phyloP scores from a whole-genome alignment of 257 asterid genomes.

The Fraxinus anomala region DNA sequence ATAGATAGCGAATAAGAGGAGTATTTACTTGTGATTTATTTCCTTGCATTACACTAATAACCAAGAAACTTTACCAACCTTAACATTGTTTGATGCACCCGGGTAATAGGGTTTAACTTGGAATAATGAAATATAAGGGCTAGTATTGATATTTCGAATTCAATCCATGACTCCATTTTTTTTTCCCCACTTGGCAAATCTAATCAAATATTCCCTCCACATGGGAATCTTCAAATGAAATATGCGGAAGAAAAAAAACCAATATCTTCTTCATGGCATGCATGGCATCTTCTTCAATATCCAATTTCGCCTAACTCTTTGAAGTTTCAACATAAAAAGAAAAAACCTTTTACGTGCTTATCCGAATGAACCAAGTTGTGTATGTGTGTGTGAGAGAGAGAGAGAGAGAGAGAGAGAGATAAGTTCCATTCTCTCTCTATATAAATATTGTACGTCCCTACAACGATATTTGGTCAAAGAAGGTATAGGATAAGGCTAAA shows the following conservation, averaged over 20 bases:
- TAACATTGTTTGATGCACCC: no score
- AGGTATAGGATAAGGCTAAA: no score
- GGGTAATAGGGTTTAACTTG: no score
- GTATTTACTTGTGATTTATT: no score
- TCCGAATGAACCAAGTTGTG: conserved; percentile 32
- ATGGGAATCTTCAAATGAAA: background rate
- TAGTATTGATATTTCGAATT: no score
- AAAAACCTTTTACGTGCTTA: conserved; percentile 12
- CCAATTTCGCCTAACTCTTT: conserved; percentile 14
- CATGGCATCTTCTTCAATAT: conserved; percentile 21
- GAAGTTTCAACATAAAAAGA: conserved; percentile 18
- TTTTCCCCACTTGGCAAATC: background rate
- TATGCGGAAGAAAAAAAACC: conserved; percentile 11
- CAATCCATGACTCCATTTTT: no score
- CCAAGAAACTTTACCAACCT: no score
- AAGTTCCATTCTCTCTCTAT: conserved; percentile 15
- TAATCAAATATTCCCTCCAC: background rate
- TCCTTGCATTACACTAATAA: no score
- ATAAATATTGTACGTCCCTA: no score
- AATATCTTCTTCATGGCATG: conserved; percentile 15
- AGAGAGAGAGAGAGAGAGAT: conserved; percentile 1
- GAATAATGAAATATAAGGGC: no score
- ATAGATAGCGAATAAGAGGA: no score
- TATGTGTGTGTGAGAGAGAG: background rate
- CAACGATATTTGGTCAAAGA: no score